Base-by-base conservation (phyloP, 345 rosid genomes). In the Cardamine chenopodiifolia region DNA sequence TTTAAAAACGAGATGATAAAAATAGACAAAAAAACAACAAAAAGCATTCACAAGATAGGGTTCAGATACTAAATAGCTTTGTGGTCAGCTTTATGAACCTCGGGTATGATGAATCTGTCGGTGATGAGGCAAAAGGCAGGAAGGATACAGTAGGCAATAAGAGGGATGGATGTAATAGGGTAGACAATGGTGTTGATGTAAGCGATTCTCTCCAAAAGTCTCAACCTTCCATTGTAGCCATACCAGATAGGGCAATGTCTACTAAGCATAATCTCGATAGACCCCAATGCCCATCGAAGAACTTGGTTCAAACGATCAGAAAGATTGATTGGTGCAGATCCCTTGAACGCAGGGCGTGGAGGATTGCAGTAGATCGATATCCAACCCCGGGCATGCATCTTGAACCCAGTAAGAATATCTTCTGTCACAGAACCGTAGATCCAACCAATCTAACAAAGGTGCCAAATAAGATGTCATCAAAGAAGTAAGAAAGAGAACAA, bases 341-440 rank as follows among this genome's bases (percentile, higher is more conserved):
- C 99, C 85, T 96, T 95, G 72, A 95, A 95, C 20, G 98, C 98
- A 57, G 99, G 98, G 48, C 99, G 99, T 6, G 98, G 91, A 68
- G 99, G 99, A 94, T 90, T 88, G 82, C 99, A 95, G 73, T 95
- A 95, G 65, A 95, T 68, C 19, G 99, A 95, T 71, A 92, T 88
- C 99, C 99, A 95, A 31, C 99, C 99, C 57, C 98, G 99, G 66
- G 98, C 94, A 77, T 95, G 99, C 99, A 95, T 95, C 86, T 95
- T 95, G 77, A 95, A 95, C 72, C 99, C 99, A 25, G 99, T 95
- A 72, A 95, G 83, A 85, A 95, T 95, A 87, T 95, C 99, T 85
- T 95, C 99, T 8, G 99, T 95, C 61, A 95, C 99, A 4, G 99
- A 95, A 74, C 99, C 99, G 63, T 95, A 95, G 76, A 95, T 95